Evolutionary conservation across 2,329 filamentous ascomycete genomes (phyloP).

Genomic region (Claviceps africana): DNA sequence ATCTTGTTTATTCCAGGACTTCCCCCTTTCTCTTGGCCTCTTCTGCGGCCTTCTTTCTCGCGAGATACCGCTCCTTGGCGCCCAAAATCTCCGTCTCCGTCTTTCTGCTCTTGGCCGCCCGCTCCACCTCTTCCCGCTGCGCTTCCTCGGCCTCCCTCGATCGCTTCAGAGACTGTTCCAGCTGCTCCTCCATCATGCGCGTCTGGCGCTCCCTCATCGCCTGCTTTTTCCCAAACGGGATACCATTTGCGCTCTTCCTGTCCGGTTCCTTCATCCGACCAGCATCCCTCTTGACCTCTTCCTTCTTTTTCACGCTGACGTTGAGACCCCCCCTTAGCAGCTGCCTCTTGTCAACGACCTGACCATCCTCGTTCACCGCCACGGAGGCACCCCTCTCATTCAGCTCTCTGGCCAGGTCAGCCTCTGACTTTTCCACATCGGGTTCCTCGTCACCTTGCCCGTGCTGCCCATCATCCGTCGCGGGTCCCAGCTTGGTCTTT

Average conservation of each 20-base stretch:
- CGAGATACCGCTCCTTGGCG: conserved; percentile 67
- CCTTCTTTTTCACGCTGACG: conserved; percentile 49
- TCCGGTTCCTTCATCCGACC: conserved; percentile 15
- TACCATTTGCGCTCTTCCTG: conserved; percentile 25
- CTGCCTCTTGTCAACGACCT: conserved; percentile 75
- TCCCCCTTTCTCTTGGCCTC: conserved; percentile 45
- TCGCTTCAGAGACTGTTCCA: conserved; percentile 59
- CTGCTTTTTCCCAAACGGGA: conserved; percentile 37
- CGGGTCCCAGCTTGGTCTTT: conserved; percentile 26
- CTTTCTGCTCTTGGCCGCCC: conserved; percentile 61
- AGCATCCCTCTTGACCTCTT: conserved; percentile 16
- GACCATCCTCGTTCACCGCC: conserved; percentile 66
- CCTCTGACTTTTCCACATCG: conserved; percentile 43
- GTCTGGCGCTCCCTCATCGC: conserved; percentile 64
- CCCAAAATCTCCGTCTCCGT: conserved; percentile 62
- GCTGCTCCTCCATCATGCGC: conserved; percentile 64
- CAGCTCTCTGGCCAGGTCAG: conserved; percentile 52
- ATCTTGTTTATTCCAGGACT: conserved; percentile 11
- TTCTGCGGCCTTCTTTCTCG: conserved; percentile 60
- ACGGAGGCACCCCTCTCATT: conserved; percentile 48
- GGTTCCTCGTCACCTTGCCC: conserved; percentile 19
- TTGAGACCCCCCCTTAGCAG: conserved; percentile 65
- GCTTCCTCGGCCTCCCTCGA: conserved; percentile 54
- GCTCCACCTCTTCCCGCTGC: conserved; percentile 47
- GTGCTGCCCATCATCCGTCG: conserved; percentile 7